phyloP scores from a whole-genome alignment of 768 basidiomycete species.

The Tephrocybe sp. region DNA sequence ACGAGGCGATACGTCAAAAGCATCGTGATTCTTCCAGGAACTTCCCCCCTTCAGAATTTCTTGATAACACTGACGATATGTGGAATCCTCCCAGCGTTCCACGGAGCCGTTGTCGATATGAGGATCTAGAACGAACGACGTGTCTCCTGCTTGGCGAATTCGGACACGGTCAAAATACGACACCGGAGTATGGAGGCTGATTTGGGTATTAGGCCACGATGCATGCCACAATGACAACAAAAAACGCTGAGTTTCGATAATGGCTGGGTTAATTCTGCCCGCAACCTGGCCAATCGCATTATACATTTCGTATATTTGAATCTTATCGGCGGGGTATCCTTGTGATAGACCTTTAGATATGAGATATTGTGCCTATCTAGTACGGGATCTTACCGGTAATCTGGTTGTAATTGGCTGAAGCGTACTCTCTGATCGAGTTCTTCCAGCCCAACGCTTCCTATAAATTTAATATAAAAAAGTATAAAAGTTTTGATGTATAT shows the following conservation, averaged over 20 bases:
- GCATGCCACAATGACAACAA: constrained; percentile 63
- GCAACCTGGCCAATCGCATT: constrained; percentile 60
- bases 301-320: constrained; percentile 77
- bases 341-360: not conserved
- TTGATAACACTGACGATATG: constrained; percentile 38
- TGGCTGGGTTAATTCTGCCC: constrained; percentile 66
- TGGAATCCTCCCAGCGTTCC: constrained; percentile 56
- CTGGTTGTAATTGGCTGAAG: constrained; percentile 41
- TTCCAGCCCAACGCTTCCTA: constrained; percentile 67
- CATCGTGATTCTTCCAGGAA: constrained; percentile 48
- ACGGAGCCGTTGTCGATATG: constrained; percentile 55
- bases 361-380: not conserved
- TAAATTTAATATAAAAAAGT: not conserved
- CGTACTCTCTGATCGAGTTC: constrained; percentile 50
- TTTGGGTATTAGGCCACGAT: constrained; percentile 31
- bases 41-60: constrained; percentile 44
- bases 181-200: constrained; percentile 58
- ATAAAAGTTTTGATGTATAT: not conserved
- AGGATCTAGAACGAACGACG: constrained; percentile 64
- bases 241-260: constrained; percentile 56
- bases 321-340: constrained; percentile 69
- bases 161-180: constrained; percentile 78
- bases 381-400: constrained; percentile 56
- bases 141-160: constrained; percentile 71
- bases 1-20: constrained; percentile 48